Base-by-base conservation (phyloP, 2,329 filamentous ascomycete genomes). In the Escovopsis sp. region DNA sequence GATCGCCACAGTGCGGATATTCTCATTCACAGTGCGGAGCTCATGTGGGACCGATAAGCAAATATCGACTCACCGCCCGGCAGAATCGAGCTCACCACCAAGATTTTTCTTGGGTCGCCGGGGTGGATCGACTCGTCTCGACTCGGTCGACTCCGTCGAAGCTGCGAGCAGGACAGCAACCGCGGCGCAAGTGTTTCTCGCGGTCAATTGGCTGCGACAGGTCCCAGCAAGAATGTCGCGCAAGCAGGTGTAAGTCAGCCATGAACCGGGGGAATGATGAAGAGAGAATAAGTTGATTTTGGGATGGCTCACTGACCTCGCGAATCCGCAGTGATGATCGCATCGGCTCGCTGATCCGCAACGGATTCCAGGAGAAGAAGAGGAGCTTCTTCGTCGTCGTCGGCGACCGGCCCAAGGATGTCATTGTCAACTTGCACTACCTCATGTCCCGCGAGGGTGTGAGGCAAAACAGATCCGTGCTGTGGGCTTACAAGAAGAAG, bases 401-500 rank as follows among this genome's bases (percentile, higher is more conserved):
- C 38, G 91, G 91, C 57, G 60, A 98, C 62, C 78, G 79, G 45
- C 79, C 87, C 51, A 98, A 98, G 63, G 91, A 98, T 71, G 86
- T 89, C 53, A 96, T 98, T 59, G 88, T 96, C 51, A 80, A 95
- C 59, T 73, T 74, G 46, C 88, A 96, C 66, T 87, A 91, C 58
- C 93, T 98, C 57, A 84, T 95, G 71, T 82, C 88, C 40, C 83
- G 77, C 53, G 80, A 84, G 58, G 85, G 94, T 59, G 77, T 95
- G 50, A 94, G 93, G 65, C 79, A 94, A 62, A 68, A 68, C 68
- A 96, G 96, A 63, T 91, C 85, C 11, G 87, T 98, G 3, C 69
- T 98, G 10, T 98, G 91, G 91, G 89, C 91, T 18, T 98, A 98
- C 70, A 96, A 96, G 72, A 94, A 93, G 62, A 91, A 98, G 63